Evolutionary conservation across 1,284 basidiomycete species (phyloP), one percentile per base, ranked within the genome.

Genomic region (Puccinia coronata): DNA sequence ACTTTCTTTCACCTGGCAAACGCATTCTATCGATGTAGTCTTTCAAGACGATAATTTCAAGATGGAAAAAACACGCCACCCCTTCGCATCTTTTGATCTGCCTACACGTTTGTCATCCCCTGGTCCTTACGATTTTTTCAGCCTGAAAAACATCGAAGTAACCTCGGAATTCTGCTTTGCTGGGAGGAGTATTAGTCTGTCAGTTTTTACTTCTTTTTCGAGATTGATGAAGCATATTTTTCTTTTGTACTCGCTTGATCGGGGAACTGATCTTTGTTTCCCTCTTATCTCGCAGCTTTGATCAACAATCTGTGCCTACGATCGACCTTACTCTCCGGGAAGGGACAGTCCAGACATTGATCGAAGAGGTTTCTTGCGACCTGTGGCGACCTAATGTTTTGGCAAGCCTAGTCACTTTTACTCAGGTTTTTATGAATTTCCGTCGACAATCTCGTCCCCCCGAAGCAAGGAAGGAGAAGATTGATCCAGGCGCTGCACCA

Each of bases 321-420:
- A 74, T 81, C 25, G 71, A 74, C 49, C 41, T 81, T 18, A 53
- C 14, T 18, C 51, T 61, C 49, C 70, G 79, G 0, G 79, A 81
- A 65, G 79, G 70, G 47, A 74, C 79, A n/a, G 49, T 74, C 5
- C 79, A 81, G 57, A 70, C 61, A 34, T 51, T 61, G 9, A 67
- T 81, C 31, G 79, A 61, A 43, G 79, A 81, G 28, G 47, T 81
- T 20, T 57, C 57, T 74, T 39, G 73, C 25, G 79, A 81, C 41
- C 70, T 81, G 18, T 81, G 70, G 79, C 57, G 41, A 18, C 61
- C 79, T 8, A 74, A 63, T 43, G 23, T 81, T 18, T 51, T 74
- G 41, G 41, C 71, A 20, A 63, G 61, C 34, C 61, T 81, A 14
- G 43, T 39, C 11, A n/a, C 57, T 36, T 61, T 81, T 36, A 61